These are phyloP conservation scores for Scheffersomyces lignicola DNA, from an alignment of 1,139 yeast species.

Conservation along the genomic window DNA sequence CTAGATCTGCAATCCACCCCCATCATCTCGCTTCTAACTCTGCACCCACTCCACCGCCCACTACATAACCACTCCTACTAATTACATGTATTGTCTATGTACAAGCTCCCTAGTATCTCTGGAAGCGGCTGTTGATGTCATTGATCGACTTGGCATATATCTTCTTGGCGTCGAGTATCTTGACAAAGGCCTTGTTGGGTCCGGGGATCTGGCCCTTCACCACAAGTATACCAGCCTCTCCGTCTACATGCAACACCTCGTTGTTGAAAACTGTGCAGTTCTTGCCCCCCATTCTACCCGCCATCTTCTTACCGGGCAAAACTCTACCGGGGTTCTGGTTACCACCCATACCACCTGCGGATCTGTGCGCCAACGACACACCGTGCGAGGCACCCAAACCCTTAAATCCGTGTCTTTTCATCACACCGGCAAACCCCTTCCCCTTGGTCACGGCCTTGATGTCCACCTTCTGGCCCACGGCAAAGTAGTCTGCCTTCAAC, in stretches of 20 bases:
- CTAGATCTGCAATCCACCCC: too few species aligned
- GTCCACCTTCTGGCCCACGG: conserved; percentile 82
- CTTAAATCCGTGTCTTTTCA: conserved; percentile 91
- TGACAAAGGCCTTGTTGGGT: conserved; percentile 73
- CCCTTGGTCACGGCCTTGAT: conserved; percentile 81
- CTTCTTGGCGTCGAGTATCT: conserved; percentile 70
- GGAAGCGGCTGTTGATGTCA: conserved; percentile 8
- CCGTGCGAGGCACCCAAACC: conserved; percentile 97
- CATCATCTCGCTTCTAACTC: too few species aligned
- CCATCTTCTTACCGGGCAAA: conserved; percentile 96
- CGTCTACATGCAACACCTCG: conserved; percentile 76
- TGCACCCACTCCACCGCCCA: too few species aligned
- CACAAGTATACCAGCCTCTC: conserved; percentile 75
- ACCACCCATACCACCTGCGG: conserved; percentile 97
- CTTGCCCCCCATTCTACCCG: conserved; percentile 91
- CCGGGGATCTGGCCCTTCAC: conserved; percentile 94
- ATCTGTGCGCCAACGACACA: conserved; percentile 90
- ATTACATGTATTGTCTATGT: too few species aligned
- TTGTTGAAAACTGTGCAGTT: conserved; percentile 75
- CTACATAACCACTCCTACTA: too few species aligned
- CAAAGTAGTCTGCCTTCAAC: conserved; percentile 80
- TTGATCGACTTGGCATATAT: conserved; percentile 38
- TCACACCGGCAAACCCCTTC: conserved; percentile 97
- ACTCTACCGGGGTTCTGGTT: conserved; percentile 95
- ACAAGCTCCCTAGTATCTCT: neutral